A percentile compares a stretch with the other conserved stretches of the same genome.
These are phyloP conservation scores for Cyclotella choctawhatcheeana DNA, from an alignment of 108 stramenopile genomes.

Conservation along the genomic window DNA sequence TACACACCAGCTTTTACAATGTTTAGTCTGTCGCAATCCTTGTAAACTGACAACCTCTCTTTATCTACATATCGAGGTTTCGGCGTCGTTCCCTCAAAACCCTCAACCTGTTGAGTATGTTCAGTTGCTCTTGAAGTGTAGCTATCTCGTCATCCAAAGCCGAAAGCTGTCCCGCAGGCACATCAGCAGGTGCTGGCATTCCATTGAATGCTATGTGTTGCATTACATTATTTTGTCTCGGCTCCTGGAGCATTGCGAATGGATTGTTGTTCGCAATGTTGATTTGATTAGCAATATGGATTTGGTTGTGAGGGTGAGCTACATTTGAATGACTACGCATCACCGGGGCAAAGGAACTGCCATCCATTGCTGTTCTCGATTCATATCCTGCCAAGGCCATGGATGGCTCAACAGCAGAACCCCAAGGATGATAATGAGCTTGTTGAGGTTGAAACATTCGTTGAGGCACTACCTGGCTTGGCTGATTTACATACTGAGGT, in stretches of 20 bases:
- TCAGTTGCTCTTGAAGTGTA: slow-evolving; percentile 7
- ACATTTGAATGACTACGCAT: no score
- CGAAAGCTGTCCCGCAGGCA: not conserved
- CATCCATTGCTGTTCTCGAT: not conserved
- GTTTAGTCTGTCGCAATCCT: no score
- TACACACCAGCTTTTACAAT: no score
- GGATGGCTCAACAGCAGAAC: not conserved
- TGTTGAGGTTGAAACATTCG: no score
- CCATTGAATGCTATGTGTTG: not conserved
- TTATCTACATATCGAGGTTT: no score
- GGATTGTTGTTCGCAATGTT: not conserved
- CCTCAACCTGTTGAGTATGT: slow-evolving; percentile 14
- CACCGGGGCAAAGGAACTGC: no score
- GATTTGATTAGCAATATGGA: not conserved
- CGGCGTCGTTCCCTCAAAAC: slow-evolving; percentile 4
- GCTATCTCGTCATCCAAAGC: not conserved
- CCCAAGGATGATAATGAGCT: no score
- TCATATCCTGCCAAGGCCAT: not conserved
- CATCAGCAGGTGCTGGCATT: not conserved
- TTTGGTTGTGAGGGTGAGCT: not conserved
- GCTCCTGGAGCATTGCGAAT: no score
- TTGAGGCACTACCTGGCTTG: not conserved
- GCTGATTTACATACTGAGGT: not conserved
- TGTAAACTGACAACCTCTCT: no score
- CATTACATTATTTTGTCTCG: no score